Percentiles rank a stretch among this genome's conserved stretches.
Conservation (phyloP, 108 stramenopile genomes). For the Licmophora abbreviata region DNA sequence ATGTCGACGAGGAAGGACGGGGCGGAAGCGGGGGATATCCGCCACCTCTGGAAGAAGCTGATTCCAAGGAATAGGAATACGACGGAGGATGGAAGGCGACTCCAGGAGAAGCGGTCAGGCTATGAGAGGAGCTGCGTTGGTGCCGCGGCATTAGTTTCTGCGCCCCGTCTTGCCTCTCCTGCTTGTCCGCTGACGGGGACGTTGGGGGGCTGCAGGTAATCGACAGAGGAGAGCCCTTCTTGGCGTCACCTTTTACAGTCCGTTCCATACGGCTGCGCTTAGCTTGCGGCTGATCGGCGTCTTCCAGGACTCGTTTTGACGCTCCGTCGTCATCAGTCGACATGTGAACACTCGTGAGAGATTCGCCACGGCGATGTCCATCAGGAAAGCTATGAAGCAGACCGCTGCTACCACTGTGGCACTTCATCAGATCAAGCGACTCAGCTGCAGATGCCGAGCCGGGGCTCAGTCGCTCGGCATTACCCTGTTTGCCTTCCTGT, state of each 20-base stretch:
- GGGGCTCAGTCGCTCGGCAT: slow-evolving; percentile 13
- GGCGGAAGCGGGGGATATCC: slow-evolving; percentile 29
- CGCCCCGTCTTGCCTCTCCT: slow-evolving; percentile 3
- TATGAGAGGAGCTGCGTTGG: slow-evolving; percentile 14
- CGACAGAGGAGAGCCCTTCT: slow-evolving; percentile 2
- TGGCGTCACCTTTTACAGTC: not conserved
- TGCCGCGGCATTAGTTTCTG: not conserved
- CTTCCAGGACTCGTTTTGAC: not conserved
- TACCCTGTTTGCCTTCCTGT: slow-evolving; percentile 12
- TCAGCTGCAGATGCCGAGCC: slow-evolving; percentile 12
- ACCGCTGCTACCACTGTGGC: slow-evolving; percentile 40
- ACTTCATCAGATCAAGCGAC: slow-evolving; percentile 53
- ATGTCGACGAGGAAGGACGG: slow-evolving; percentile 30
- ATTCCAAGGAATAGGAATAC: slow-evolving; percentile 49
- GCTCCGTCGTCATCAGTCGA: not conserved
- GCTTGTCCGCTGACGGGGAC: not conserved
- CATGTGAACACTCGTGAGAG: not conserved
- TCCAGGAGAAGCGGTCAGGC: slow-evolving; percentile 9
- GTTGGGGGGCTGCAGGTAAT: slow-evolving; percentile 2
- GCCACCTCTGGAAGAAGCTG: slow-evolving; percentile 20
- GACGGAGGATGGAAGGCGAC: slow-evolving; percentile 23
- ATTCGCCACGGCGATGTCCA: slow-evolving; percentile 12
- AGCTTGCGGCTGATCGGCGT: not conserved
- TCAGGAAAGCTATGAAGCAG: slow-evolving; percentile 18
- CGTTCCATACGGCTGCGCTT: not conserved